These are phyloP conservation scores for Nakazawaea sp. DNA, from an alignment of 805 yeast genomes.

Conservation along the genomic window DNA sequence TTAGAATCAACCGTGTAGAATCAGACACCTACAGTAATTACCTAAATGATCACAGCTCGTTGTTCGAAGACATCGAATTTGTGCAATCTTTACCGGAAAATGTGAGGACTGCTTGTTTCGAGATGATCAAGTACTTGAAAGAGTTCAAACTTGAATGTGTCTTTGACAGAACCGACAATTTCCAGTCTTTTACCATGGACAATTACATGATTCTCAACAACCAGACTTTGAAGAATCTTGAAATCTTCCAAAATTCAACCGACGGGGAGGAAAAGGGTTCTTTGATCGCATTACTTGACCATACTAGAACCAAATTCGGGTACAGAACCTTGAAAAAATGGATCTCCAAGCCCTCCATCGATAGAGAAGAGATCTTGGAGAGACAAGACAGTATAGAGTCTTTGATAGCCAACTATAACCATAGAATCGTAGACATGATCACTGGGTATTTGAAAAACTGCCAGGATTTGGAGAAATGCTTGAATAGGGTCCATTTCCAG, in stretches of 20 bases:
- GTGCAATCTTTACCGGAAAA: conserved; percentile 20
- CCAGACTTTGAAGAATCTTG: conserved; percentile 63
- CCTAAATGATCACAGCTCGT: not conserved
- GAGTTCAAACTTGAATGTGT: conserved; percentile 59
- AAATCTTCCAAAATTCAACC: conserved; percentile 64
- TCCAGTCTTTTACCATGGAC: conserved; percentile 39
- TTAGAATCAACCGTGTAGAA: conserved; percentile 11
- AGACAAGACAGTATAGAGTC: conserved; percentile 58
- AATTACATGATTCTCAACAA: conserved; percentile 55
- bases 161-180: conserved; percentile 45
- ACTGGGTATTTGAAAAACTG: conserved; percentile 21
- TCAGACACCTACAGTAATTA: not conserved
- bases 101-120: conserved; percentile 31
- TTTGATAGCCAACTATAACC: conserved; percentile 31
- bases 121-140: conserved; percentile 45
- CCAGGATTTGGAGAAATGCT: conserved; percentile 54
- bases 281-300: conserved; percentile 72
- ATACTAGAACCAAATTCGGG: conserved; percentile 76
- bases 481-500: conserved; percentile 55
- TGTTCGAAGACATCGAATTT: conserved; percentile 15
- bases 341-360: conserved; percentile 67
- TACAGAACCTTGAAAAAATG: conserved; percentile 59
- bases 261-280: conserved; percentile 57
- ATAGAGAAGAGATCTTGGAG: conserved; percentile 44
- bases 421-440: conserved; percentile 26